These are phyloP conservation scores for Logfia minima DNA, from an alignment of 129 eudicot genomes.

Conservation along the genomic window DNA sequence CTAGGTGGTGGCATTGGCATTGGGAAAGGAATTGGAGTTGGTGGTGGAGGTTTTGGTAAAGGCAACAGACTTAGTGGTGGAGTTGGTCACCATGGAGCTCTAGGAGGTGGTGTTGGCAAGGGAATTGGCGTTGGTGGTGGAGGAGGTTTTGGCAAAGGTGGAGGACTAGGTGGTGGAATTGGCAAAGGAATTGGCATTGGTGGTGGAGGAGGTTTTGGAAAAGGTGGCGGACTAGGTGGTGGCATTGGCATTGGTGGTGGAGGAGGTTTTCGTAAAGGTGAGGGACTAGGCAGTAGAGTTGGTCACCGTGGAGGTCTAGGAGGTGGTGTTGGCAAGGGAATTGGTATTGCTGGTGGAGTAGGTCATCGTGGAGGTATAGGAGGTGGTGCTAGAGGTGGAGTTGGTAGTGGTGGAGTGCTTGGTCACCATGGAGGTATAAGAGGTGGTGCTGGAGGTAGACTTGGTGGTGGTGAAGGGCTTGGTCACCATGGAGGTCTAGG, in stretches of 20 bases:
- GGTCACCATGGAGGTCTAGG: conserved; percentile 24
- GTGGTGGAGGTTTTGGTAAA: conserved; percentile 20
- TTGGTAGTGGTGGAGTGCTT: conserved; percentile 25
- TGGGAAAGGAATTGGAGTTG: background rate
- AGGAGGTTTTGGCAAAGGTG: conserved; percentile 9
- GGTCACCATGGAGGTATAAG: conserved; percentile 28
- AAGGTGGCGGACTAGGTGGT: conserved; percentile 22
- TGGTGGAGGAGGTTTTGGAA: conserved; percentile 33
- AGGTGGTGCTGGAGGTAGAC: conserved; percentile 21
- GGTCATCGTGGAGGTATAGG: conserved; percentile 19
- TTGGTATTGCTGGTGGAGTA: conserved; percentile 21
- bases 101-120: conserved; percentile 22
- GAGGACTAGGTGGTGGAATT: no score
- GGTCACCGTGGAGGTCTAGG: conserved; percentile 16
- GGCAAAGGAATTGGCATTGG: background rate
- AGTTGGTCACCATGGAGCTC: conserved; percentile 9
- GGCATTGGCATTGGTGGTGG: conserved; percentile 19
- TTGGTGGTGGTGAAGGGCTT: conserved; percentile 24
- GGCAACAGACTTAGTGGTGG: background rate
- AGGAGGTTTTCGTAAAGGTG: conserved; percentile 1
- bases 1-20: conserved; percentile 28
- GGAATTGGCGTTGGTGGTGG: background rate
- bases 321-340: conserved; percentile 23
- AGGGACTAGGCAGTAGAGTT: background rate
- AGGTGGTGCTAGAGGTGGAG: conserved; percentile 15